These are phyloP conservation scores for Neonectria neomacrospora DNA, from an alignment of 2,329 filamentous ascomycete genomes.

Conservation along the genomic window DNA sequence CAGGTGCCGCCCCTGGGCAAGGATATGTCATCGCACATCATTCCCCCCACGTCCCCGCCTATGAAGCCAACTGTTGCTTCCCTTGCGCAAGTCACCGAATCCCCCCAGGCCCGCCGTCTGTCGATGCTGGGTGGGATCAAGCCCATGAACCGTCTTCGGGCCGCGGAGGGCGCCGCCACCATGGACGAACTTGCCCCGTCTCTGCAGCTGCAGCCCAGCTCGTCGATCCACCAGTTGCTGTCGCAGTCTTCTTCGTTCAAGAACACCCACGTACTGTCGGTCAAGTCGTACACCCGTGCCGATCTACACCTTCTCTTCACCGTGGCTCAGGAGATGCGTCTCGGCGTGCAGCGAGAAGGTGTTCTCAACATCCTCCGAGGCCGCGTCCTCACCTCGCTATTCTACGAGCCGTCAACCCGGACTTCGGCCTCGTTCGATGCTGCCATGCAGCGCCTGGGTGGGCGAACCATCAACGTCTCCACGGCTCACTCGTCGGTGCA, in stretches of 20 bases:
- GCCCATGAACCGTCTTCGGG: conserved; percentile 47
- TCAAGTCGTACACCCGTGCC: conserved; percentile 86
- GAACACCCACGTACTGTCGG: conserved; percentile 88
- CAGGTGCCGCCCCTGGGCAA: conserved; percentile 69
- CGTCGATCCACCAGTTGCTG: conserved; percentile 77
- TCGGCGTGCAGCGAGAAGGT: conserved; percentile 92
- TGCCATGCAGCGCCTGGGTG: conserved; percentile 97
- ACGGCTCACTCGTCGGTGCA: conserved; percentile 88
- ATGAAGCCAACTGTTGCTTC: conserved; percentile 62
- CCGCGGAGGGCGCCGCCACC: conserved; percentile 40
- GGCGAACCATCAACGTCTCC: conserved; percentile 82
- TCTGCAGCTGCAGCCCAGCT: conserved; percentile 61
- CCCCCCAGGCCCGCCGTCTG: conserved; percentile 49
- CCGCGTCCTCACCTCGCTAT: conserved; percentile 88
- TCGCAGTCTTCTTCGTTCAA: conserved; percentile 84
- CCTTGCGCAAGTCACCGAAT: conserved; percentile 50
- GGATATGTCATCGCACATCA: conserved; percentile 79
- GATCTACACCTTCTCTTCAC: conserved; percentile 96
- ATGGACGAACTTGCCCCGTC: conserved; percentile 60
- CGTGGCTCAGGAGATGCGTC: conserved; percentile 96
- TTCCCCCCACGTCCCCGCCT: conserved; percentile 66
- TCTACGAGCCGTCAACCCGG: conserved; percentile 97
- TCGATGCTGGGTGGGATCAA: conserved; percentile 46
- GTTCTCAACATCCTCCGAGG: conserved; percentile 88
- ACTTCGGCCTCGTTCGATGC: conserved; percentile 97